A percentile compares a stretch with the other conserved stretches of the same genome.
phyloP scores from a whole-genome alignment of 768 basidiomycete species.

The Mycena crocata region DNA sequence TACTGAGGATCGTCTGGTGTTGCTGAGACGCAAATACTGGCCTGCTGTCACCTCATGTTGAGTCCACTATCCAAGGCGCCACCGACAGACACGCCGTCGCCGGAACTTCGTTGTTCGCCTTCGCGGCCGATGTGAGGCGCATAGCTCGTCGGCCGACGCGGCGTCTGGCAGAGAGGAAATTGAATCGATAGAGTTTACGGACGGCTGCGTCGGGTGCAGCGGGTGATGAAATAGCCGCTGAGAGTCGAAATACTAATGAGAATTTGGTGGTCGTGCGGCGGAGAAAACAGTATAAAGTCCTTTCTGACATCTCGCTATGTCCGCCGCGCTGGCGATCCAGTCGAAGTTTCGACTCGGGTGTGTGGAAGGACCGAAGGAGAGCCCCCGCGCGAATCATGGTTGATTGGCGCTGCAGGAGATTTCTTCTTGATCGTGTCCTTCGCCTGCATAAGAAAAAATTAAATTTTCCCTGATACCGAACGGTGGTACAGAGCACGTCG shows the following conservation, averaged over 20 bases:
- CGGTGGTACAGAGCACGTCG: too few species aligned
- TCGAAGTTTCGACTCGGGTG: neutral
- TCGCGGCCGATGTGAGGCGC: neutral
- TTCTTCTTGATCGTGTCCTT: too few species aligned
- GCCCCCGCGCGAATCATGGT: neutral
- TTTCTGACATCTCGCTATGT: neutral
- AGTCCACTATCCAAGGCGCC: neutral
- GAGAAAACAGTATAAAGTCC: neutral
- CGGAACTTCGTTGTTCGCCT: neutral
- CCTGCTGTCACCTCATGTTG: neutral
- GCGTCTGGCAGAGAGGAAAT: neutral
- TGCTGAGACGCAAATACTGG: neutral
- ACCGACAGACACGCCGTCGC: neutral
- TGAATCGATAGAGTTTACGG: neutral
- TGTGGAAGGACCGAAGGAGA: neutral
- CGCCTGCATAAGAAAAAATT: too few species aligned
- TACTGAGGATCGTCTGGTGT: neutral
- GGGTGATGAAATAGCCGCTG: neutral
- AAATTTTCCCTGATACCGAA: too few species aligned
- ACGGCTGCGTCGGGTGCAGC: neutral
- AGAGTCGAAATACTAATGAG: neutral
- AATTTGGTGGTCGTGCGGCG: neutral
- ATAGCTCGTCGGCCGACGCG: neutral
- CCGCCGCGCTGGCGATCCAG: neutral
- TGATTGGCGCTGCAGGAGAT: too few species aligned